A percentile compares a stretch with the other conserved stretches of the same genome.
These are phyloP conservation scores for Prunus dulcis DNA, from an alignment of 306 rosid genomes.

Conservation along the genomic window DNA sequence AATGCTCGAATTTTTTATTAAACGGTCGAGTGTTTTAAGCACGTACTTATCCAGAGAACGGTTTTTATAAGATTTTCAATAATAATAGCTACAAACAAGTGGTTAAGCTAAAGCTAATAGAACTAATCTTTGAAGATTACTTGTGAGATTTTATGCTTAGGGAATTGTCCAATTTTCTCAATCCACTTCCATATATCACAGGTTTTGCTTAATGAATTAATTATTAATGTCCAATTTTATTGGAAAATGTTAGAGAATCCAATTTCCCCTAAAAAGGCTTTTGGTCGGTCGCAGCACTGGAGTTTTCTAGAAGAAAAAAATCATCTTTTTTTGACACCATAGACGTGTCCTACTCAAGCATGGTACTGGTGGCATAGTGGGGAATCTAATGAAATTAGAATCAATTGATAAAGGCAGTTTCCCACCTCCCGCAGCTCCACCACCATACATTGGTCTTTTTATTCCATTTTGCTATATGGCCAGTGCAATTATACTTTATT, in stretches of 20 bases:
- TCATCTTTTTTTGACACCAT: not conserved
- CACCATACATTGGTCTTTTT: not conserved
- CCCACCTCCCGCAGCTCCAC: slow-evolving; percentile 10
- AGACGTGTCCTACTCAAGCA: not conserved
- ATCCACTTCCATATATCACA: not conserved
- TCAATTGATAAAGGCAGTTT: not conserved
- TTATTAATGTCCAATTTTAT: not conserved
- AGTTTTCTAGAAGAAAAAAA: not conserved
- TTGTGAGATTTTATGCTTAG: not conserved
- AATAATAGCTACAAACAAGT: no score
- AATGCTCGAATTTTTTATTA: no score
- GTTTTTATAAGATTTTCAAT: no score
- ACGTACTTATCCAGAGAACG: no score
- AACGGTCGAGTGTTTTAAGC: no score
- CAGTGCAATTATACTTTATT: not conserved
- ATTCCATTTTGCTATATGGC: not conserved
- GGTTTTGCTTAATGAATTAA: not conserved
- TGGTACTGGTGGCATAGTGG: not conserved
- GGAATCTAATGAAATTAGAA: not conserved
- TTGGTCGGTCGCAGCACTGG: not conserved
- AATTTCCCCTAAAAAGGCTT: not conserved
- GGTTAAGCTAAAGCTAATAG: no score
- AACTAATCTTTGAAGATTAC: not conserved
- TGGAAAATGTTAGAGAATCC: not conserved
- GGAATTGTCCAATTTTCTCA: not conserved